These are phyloP conservation scores for Fraxinus latifolia DNA, from an alignment of 305 asterid species.

Conservation along the genomic window DNA sequence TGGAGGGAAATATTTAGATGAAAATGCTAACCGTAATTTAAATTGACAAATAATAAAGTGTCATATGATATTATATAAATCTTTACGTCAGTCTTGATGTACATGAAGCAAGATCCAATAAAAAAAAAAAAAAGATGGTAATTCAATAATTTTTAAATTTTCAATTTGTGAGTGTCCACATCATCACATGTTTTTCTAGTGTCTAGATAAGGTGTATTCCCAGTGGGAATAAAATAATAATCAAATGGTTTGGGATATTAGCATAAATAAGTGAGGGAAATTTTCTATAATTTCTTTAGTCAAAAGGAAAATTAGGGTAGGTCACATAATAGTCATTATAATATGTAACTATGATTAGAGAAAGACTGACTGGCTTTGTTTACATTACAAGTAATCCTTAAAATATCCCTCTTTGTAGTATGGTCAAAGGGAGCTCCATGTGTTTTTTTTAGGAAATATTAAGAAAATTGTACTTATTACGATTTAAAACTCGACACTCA, in stretches of 20 bases:
- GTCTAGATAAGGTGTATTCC: conserved; percentile 47
- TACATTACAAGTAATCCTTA: conserved; percentile 21
- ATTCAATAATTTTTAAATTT: conserved; percentile 10
- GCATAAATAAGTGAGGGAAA: conserved; percentile 21
- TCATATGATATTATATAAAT: no score
- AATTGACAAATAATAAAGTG: no score
- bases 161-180: conserved; percentile 34
- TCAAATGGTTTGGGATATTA: not conserved
- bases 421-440: conserved; percentile 39
- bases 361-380: conserved; percentile 15
- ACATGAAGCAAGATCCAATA: not conserved
- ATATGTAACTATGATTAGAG: conserved; percentile 23
- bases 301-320: conserved; percentile 33
- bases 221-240: conserved; percentile 25
- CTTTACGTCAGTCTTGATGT: no score
- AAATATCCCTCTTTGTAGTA: conserved; percentile 17
- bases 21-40: no score
- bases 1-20: no score
- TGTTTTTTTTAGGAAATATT: conserved; percentile 24
- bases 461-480: not conserved
- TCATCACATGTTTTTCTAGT: conserved; percentile 23
- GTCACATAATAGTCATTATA: conserved; percentile 23
- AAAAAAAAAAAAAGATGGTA: not conserved
- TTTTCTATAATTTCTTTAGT: conserved; percentile 28
- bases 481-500: no score